Base-by-base conservation (phyloP, 306 rosid species). In the Geum urbanum region DNA sequence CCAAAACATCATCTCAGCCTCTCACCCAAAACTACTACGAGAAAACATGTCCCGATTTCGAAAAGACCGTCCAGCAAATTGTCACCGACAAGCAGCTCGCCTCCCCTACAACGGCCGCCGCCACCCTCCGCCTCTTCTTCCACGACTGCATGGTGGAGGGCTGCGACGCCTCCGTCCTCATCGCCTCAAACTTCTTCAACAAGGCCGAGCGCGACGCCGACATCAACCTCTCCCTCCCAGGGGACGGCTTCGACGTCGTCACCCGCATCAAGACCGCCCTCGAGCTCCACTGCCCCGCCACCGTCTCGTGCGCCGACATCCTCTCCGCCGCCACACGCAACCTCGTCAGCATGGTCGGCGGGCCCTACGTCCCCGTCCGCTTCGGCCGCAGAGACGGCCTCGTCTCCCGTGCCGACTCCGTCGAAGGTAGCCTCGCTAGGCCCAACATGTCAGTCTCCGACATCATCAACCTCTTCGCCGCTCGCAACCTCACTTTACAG, bases 151-250 rank as follows among this genome's bases (percentile, higher is more conserved):
- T 84, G 45, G 22, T 82, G 0, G 75, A 75, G 12, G 89, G 85
- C 39, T 86, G 87, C 48, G 88, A 86, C 20, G 91, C 84, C 64
- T 86, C 90, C 37, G 6, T 86, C 58, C 75, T 86, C 9, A 22
- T 84, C 64, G 14, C 80, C 75, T 72, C 86, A 66, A 81, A 81
- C 5, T 1, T 88, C 20, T 85, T 85, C 88, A 70, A 69, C 79
- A 63, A 19, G 1, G 86, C 88, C 11, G 90, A 88, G 52, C 88
- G 86, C 32, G 89, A 86, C 81, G 55, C 77, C 64, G 85, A 88
- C 70, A 80, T 77, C 81, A 88, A 86, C 79, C 78, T 70, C 66
- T 80, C 87, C 63, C 86, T 88, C 66, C 86, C 91, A 62, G 85
- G 82, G 0, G 84, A 87, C 27, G 84, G 79, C 47, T 87, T 87